Evolutionary conservation across 495 filamentous ascomycete species (phyloP).

Genomic region (Aspergillus heteromorphus): DNA sequence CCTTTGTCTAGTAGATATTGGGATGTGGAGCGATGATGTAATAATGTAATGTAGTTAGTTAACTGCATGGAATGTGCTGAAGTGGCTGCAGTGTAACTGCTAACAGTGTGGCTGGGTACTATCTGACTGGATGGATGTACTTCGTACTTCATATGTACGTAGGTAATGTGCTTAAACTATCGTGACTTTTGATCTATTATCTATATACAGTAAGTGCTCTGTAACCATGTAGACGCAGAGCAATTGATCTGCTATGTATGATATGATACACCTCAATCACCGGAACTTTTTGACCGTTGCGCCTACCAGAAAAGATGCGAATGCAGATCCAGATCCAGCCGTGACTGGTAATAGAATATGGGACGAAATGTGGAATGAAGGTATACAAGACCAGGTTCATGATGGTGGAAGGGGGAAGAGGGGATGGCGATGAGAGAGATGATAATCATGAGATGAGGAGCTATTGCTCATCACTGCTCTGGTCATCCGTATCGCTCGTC

Average conservation of each 20-base stretch:
- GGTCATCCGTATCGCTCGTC: conserved; percentile 38
- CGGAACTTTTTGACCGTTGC: not conserved
- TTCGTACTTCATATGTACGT: not conserved
- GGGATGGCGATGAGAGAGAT: not conserved
- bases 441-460: not conserved
- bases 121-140: no score
- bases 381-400: not conserved
- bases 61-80: no score
- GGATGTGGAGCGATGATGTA: no score
- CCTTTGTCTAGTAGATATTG: no score
- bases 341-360: not conserved
- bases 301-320: not conserved
- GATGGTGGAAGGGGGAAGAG: no score
- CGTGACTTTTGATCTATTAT: not conserved
- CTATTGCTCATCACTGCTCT: conserved; percentile 30
- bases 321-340: not conserved
- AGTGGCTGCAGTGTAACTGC: no score
- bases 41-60: no score
- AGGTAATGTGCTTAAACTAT: not conserved
- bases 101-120: no score
- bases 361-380: not conserved
- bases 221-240: not conserved
- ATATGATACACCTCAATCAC: not conserved
- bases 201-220: not conserved
- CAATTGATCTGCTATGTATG: not conserved